Base-by-base conservation (phyloP, 2,329 filamentous ascomycete genomes). In the Aspergillus proliferans region DNA sequence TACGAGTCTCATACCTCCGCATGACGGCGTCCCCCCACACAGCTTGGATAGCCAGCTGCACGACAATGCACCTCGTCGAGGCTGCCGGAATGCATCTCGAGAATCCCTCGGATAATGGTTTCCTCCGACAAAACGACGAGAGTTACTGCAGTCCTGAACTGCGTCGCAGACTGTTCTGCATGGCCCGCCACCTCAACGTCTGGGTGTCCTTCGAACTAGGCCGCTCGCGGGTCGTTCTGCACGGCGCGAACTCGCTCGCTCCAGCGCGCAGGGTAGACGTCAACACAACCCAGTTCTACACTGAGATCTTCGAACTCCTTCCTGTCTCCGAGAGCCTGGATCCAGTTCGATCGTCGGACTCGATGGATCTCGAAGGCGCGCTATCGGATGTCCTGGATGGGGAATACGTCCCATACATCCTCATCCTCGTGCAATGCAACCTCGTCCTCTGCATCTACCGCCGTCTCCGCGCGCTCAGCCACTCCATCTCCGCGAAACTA, bases 201-300 rank as follows among this genome's bases (percentile, higher is more conserved):
- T 82, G 79, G 79, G 76, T 77, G 22, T 81, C 78, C 0, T 82
- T 80, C 52, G 80, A 83, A 47, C 74, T 81, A 47, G 79, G 79
- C 1, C 72, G 77, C 0, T 79, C 78, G 0, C 70, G 77, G 8
- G 76, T 81, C 14, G 51, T 71, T 52, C 66, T 80, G 0, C 72
- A 73, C 30, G 73, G 73, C 15, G 72, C 75, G 8, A 72, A 71
- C 0, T 68, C 71, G 1, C 60, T 71, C 9, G 64, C 74, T 7
- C 72, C 74, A 0, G 59, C 65, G 0, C 58, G 65, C 0, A 62
- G 65, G 6, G 61, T 68, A 2, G 38, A 40, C 5, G 18, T 22
- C n/a, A 40, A 21, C 38, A 21, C 15, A 4, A 70, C 71, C 1
- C 72, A 76, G 50, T 69, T 65, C 45, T 75, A 76, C 0, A 61